Base-by-base conservation (phyloP, 106 monocot genomes). In the Narthecium ossifragum region DNA sequence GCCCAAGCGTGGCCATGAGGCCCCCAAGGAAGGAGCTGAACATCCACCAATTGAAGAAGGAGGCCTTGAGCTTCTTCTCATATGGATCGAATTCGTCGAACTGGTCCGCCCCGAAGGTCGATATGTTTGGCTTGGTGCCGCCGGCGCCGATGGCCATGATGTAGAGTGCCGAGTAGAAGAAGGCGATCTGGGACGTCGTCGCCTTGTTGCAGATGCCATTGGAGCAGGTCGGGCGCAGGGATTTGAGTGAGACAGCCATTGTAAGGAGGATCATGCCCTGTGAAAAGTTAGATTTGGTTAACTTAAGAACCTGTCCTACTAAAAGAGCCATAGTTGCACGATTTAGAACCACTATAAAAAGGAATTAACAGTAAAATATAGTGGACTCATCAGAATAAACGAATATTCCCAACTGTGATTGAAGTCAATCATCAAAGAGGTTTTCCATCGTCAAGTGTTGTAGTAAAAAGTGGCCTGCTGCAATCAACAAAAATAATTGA, bases 21-120 rank as follows among this genome's bases (percentile, higher is more conserved):
- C 33, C 79, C 0, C 86, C 91, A 2, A 69, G 0, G 53, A 86
- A 80, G 39, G 71, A 68, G 71, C 86, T 77, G 68, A 91, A 91
- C 57, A 86, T 70, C 82, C 82, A 91, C 91, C 91, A 91, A 74
- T 91, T 91, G 76, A 91, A 91, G 73, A 91, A 91, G 40, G 91
- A 77, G n/a, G 31, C 58, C 73, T 86, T 91, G 11, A 66, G 57
- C 48, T 33, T 51, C 46, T 65, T 68, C 80, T 89, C 84, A 1
- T 50, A 26, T 5, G 60, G 54, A 34, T 81, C 62, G 61, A 65
- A 66, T 59, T 81, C 80, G 55, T 80, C 80, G 58, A 80, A 85
- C 38, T 85, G 85, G 47, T 85, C 85, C 0, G 88, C 88, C 17
- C 84, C 88, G 39, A 88, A 80, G 15, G 88, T 74, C 1, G 84